A percentile compares a stretch with the other conserved stretches of the same genome.
These are phyloP conservation scores for Penicillium sp. DNA, from an alignment of 2,329 filamentous ascomycete genomes.

Conservation along the genomic window DNA sequence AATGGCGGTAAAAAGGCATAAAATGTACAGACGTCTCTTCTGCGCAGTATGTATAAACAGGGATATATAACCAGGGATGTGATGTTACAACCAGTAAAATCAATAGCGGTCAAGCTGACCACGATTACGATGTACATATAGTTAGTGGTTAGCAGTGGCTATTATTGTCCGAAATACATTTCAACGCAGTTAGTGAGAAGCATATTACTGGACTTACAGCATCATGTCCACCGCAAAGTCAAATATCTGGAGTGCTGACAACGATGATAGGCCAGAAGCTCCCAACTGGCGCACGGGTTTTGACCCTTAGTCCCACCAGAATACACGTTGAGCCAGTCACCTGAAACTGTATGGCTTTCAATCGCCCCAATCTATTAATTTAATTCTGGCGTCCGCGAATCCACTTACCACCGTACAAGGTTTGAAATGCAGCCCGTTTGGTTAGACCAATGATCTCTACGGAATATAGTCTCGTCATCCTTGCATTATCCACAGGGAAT, in stretches of 20 bases:
- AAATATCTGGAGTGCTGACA: conserved; percentile 6
- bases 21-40: background rate
- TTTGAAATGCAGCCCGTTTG: conserved; percentile 5
- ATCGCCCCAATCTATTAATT: conserved; percentile 2
- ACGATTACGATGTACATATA: background rate
- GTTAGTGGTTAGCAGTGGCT: background rate
- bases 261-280: conserved; percentile 7
- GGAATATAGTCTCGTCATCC: conserved; percentile 16
- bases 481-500: conserved; percentile 18
- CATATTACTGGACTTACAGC: background rate
- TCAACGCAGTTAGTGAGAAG: background rate
- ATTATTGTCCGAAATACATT: background rate
- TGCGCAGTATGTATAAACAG: background rate
- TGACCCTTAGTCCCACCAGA: conserved; percentile 1
- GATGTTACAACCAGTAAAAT: background rate
- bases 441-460: conserved; percentile 22
- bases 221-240: conserved; percentile 1
- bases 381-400: background rate
- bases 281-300: conserved; percentile 2
- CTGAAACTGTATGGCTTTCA: conserved; percentile 5
- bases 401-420: conserved; percentile 3
- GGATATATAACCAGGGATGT: background rate
- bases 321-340: conserved; percentile 4
- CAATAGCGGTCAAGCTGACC: background rate
- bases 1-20: background rate